A percentile compares a stretch with the other conserved stretches of the same genome.
These are phyloP conservation scores for Crithidia sp. DNA, from an alignment of 208 protist genomes.

Conservation along the genomic window DNA sequence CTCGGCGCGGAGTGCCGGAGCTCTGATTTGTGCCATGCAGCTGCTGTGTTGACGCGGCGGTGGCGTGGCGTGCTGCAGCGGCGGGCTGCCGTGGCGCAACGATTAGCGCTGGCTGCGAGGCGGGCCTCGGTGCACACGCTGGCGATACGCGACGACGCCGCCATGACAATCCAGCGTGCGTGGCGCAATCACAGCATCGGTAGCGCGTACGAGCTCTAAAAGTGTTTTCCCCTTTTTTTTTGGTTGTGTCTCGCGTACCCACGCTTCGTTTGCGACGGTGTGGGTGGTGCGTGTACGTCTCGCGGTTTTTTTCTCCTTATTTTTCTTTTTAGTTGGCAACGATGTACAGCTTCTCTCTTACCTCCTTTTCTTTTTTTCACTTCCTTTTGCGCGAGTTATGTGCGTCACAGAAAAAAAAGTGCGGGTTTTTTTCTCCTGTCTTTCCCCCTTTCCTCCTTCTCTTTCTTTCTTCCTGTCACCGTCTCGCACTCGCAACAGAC, in stretches of 20 bases:
- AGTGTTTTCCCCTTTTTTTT: constrained; percentile 3
- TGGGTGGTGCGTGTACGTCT: too few species aligned
- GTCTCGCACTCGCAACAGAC: too few species aligned
- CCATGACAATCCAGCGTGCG: constrained; percentile 52
- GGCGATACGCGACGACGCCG: constrained; percentile 42
- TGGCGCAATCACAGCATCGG: constrained; percentile 31
- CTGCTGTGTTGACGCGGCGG: constrained; percentile 10
- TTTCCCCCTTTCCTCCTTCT: too few species aligned
- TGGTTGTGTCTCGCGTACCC: not conserved
- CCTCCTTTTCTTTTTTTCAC: not conserved
- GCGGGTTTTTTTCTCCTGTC: not conserved
- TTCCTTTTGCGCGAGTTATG: too few species aligned
- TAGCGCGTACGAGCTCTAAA: not conserved
- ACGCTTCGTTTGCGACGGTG: too few species aligned
- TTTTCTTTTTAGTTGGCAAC: not conserved
- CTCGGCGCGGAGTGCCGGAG: not conserved
- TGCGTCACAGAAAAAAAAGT: not conserved
- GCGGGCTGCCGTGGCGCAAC: constrained; percentile 11
- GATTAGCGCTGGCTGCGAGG: not conserved
- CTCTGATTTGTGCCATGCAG: not conserved
- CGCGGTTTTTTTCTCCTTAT: not conserved
- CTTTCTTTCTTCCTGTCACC: too few species aligned
- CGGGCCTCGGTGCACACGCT: constrained; percentile 7
- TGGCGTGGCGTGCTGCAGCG: constrained; percentile 8
- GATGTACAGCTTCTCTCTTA: not conserved